Base-by-base conservation (phyloP, 163 green algal genomes). In the Picocystis sp. region DNA sequence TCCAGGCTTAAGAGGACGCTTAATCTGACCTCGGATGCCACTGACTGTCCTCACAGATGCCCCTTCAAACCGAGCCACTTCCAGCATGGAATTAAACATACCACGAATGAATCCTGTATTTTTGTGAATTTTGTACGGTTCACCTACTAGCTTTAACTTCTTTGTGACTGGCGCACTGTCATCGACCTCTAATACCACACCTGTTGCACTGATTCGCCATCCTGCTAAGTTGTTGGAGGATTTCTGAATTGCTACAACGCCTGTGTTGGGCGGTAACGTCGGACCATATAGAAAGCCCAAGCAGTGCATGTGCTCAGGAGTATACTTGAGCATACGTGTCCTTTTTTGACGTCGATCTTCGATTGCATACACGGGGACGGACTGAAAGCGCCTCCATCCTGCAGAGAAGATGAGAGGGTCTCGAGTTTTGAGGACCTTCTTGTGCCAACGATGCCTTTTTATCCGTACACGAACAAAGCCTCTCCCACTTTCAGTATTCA, bases 291-390 rank as follows among this genome's bases (percentile, higher is more conserved):
- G 69, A 0, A 66, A 68, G 6, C 84, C 86, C 14, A 89, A 46
- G 73, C 90, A 99, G 72, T 97, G 89, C 81, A 91, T 89, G 74
- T 97, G 89, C 76, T 99, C 86, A 1, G 90, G 90, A 0, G 81
- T 92, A 79, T 98, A 98, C 74, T 96, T 98, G 52, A 95, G 74
- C 70, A 86, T 80, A 13, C 83, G 64, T 8, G 34, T 45, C 11
- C 47, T 54, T 38, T 38, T 38, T 47, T 83, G 71, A 19, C 55
- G 50, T 19, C 48, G 42, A 55, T 78, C 73, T 56, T 72, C 45
- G 55, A 71, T 33, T 12, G 67, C 76, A 48, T 87, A 94, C 45
- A 95, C 73, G 0, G 89, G 89, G 19, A 93, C 51, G 11, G 64
- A 73, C 74, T 96, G 89, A 58, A 90, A 96, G 15, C 90, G 76